Conservation (phyloP, 352 stramenopile genomes). For the Phytophthora tentaculata region DNA sequence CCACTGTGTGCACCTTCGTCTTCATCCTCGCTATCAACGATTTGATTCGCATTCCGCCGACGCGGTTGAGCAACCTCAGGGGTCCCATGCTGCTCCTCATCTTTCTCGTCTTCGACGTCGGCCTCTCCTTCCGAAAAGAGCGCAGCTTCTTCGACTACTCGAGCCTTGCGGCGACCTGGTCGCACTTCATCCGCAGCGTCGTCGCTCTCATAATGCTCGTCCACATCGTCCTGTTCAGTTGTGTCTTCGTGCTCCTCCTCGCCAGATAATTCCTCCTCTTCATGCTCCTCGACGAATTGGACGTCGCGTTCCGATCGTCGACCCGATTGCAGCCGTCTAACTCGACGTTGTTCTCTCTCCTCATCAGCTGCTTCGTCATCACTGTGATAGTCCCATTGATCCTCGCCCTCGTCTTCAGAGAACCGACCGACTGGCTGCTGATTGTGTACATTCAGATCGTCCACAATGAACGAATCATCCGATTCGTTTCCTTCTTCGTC, state of each 20-base stretch:
- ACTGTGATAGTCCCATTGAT: constrained; percentile 29
- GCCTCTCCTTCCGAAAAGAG: constrained; percentile 33
- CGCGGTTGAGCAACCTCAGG: constrained; percentile 21
- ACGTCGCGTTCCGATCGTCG: constrained; percentile 25
- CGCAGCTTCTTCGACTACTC: constrained; percentile 28
- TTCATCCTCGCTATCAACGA: constrained; percentile 48
- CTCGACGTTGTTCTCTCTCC: constrained; percentile 20
- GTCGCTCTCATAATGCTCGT: constrained; percentile 36
- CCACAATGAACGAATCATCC: constrained; percentile 78
- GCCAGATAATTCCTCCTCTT: constrained; percentile 25
- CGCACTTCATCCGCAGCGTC: constrained; percentile 18
- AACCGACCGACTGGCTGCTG: constrained; percentile 33
- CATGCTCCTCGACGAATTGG: constrained; percentile 32
- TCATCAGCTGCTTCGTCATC: constrained; percentile 52
- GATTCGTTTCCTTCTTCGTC: constrained; percentile 52
- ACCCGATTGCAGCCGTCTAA: constrained; percentile 23
- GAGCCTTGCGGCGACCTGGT: constrained; percentile 24
- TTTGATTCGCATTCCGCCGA: constrained; percentile 42
- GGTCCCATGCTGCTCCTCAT: constrained; percentile 12
- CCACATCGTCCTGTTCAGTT: background rate
- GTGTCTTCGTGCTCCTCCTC: constrained; percentile 26
- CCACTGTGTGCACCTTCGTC: constrained; percentile 6
- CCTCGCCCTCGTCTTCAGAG: constrained; percentile 43
- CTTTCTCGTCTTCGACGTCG: constrained; percentile 14
- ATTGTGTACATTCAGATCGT: constrained; percentile 43